Percentiles rank a stretch among this genome's conserved stretches.
phyloP scores from a whole-genome alignment of 2,329 filamentous ascomycete genomes.

The Exophiala phaeomuriformis region DNA sequence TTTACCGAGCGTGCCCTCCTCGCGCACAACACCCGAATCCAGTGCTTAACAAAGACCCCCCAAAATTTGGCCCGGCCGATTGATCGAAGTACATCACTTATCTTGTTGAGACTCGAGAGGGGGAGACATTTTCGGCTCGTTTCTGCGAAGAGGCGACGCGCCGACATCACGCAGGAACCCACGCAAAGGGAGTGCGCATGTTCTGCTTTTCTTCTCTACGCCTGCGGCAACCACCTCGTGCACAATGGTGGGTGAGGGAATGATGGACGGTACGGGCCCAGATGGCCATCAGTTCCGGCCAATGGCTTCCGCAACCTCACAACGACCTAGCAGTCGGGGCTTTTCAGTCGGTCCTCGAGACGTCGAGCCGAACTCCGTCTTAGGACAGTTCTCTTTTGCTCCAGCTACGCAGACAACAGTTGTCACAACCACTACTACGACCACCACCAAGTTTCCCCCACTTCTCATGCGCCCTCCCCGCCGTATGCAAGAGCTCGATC shows the following conservation, averaged over 20 bases:
- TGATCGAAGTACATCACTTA: too few relatives aligned
- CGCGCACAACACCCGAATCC: too few relatives aligned
- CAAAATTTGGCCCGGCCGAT: too few relatives aligned
- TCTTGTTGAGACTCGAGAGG: too few relatives aligned
- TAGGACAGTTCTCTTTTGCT: conserved; percentile 56
- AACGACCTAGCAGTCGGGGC: conserved; percentile 13
- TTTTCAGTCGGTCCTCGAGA: conserved; percentile 21
- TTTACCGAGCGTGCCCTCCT: too few relatives aligned
- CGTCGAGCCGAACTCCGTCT: conserved; percentile 34
- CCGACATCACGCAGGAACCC: neutral
- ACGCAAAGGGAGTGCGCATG: conserved; percentile 7
- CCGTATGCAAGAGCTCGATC: conserved; percentile 64
- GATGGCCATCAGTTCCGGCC: conserved; percentile 27
- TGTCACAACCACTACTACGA: conserved; percentile 87
- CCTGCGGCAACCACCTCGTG: conserved; percentile 2
- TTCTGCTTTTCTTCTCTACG: neutral
- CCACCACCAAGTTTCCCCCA: conserved; percentile 74
- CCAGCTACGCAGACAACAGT: conserved; percentile 59
- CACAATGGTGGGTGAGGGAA: conserved; percentile 17
- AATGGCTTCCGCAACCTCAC: neutral
- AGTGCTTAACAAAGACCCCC: too few relatives aligned
- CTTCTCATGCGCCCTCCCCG: conserved; percentile 68
- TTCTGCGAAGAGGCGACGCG: conserved; percentile 4
- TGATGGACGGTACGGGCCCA: conserved; percentile 15
- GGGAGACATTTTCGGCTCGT: too few relatives aligned